Conservation (phyloP, 2,329 filamentous ascomycete species). For the Verticillium longisporum region DNA sequence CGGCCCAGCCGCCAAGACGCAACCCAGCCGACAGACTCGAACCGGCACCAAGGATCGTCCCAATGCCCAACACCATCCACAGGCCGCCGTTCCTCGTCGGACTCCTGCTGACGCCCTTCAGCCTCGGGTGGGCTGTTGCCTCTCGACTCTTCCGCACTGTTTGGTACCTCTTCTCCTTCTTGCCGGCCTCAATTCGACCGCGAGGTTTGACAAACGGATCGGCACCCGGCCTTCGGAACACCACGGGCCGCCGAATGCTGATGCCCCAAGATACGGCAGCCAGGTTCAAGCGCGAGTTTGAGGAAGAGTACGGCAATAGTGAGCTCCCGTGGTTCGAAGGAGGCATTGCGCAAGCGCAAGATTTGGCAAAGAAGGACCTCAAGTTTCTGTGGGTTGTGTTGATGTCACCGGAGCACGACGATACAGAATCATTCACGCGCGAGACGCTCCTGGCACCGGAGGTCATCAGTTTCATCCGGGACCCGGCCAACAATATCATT, state of each 20-base stretch:
- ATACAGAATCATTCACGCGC: slow-evolving; percentile 73
- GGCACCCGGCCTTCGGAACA: slow-evolving; percentile 47
- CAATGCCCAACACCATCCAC: slow-evolving; percentile 62
- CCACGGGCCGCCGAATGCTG: slow-evolving; percentile 65
- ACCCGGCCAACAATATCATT: slow-evolving; percentile 71
- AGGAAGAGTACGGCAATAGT: slow-evolving; percentile 78
- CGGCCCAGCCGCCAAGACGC: slow-evolving; percentile 15
- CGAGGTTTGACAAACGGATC: slow-evolving; percentile 49
- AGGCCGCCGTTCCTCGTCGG: slow-evolving; percentile 70
- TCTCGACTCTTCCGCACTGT: slow-evolving; percentile 65
- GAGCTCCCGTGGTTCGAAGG: slow-evolving; percentile 75
- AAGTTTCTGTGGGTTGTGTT: slow-evolving; percentile 88
- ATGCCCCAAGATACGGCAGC: slow-evolving; percentile 83
- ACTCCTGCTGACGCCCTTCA: slow-evolving; percentile 75
- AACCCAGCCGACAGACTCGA: slow-evolving; percentile 35
- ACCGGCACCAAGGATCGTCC: slow-evolving; percentile 79
- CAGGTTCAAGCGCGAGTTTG: slow-evolving; percentile 86
- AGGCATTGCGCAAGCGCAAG: slow-evolving; percentile 86
- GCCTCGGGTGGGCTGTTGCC: slow-evolving; percentile 66
- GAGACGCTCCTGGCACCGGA: slow-evolving; percentile 75
- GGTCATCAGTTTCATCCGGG: slow-evolving; percentile 66
- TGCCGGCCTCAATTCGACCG: slow-evolving; percentile 60
- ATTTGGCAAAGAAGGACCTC: slow-evolving; percentile 81
- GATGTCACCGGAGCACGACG: slow-evolving; percentile 89
- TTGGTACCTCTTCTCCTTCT: slow-evolving; percentile 71